These are phyloP conservation scores for Basidiobolus heterosporus DNA, from an alignment of 371 early-diverging fungal species.

Conservation along the genomic window DNA sequence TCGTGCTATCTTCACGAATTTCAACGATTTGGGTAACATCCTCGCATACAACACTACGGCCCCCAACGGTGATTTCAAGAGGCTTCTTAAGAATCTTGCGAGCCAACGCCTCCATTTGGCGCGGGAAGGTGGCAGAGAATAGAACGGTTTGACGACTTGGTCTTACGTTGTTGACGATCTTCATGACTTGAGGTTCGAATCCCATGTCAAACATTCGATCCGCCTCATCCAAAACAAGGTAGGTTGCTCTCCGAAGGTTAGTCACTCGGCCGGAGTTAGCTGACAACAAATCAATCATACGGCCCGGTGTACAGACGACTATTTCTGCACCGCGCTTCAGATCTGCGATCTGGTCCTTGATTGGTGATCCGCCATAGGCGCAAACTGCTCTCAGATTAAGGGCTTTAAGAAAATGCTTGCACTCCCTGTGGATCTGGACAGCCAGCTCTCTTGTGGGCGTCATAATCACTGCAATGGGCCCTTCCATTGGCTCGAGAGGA, in stretches of 20 bases:
- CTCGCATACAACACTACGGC: slow-evolving; percentile 69
- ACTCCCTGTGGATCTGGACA: slow-evolving; percentile 90
- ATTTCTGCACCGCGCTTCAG: slow-evolving; percentile 96
- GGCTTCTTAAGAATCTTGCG: slow-evolving; percentile 79
- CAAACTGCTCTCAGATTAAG: slow-evolving; percentile 68
- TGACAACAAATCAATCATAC: slow-evolving; percentile 96
- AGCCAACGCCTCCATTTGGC: slow-evolving; percentile 93
- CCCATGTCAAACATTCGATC: slow-evolving; percentile 96
- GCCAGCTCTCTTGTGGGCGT: slow-evolving; percentile 99
- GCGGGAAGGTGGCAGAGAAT: slow-evolving; percentile 94
- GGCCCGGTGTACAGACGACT: slow-evolving; percentile 97
- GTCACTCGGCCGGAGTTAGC: slow-evolving; percentile 93
- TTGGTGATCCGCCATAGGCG: slow-evolving; percentile 95
- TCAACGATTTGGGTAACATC: slow-evolving; percentile 84
- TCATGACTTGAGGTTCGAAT: slow-evolving; percentile 89
- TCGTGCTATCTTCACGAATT: slow-evolving; percentile 65
- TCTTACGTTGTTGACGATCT: slow-evolving; percentile 77
- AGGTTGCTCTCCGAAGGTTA: slow-evolving; percentile 82
- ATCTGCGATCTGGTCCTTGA: slow-evolving; percentile 95
- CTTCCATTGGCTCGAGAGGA: slow-evolving; percentile 66
- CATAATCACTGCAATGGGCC: slow-evolving; percentile 91
- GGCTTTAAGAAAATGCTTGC: slow-evolving; percentile 69
- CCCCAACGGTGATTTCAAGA: slow-evolving; percentile 89
- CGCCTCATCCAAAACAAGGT: slow-evolving; percentile 97
- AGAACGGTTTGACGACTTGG: slow-evolving; percentile 74